These are phyloP conservation scores for Mycena metata DNA, from an alignment of 768 basidiomycete genomes.

Conservation along the genomic window DNA sequence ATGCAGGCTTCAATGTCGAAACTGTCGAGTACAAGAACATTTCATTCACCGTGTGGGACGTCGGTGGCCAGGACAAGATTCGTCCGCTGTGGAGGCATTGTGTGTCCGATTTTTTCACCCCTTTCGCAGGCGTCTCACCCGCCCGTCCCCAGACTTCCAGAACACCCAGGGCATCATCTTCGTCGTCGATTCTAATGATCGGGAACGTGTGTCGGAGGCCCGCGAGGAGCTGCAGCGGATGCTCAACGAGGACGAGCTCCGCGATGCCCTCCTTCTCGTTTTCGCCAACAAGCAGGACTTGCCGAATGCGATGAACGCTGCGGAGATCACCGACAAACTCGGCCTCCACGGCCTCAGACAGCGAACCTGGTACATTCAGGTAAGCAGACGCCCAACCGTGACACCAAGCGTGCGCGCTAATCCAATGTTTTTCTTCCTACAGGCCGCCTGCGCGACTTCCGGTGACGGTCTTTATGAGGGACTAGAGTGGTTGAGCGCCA, in stretches of 20 bases:
- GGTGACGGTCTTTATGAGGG: conserved; percentile 99
- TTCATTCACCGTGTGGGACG: conserved; percentile 99
- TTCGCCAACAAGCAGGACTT: conserved; percentile 99
- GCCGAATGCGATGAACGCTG: conserved; percentile 99
- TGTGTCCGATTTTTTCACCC: conserved; percentile 60
- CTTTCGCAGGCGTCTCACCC: conserved; percentile 38
- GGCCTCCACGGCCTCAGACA: conserved; percentile 97
- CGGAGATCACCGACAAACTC: conserved; percentile 99
- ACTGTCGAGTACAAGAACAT: conserved; percentile 99
- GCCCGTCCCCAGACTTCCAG: conserved; percentile 88
- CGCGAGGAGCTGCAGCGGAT: conserved; percentile 99
- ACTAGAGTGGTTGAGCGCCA: conserved; percentile 94
- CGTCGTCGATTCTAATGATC: conserved; percentile 99
- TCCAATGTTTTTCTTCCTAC: conserved; percentile 34
- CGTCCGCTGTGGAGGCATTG: conserved; percentile 99
- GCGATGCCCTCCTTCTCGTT: conserved; percentile 97
- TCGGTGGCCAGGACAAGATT: conserved; percentile 99
- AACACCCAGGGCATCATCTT: conserved; percentile 99
- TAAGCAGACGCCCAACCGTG: conserved; percentile 50
- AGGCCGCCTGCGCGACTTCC: conserved; percentile 97
- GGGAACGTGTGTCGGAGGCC: conserved; percentile 99
- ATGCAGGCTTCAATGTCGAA: conserved; percentile 98
- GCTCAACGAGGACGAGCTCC: conserved; percentile 99
- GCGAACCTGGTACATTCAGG: conserved; percentile 98
- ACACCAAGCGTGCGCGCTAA: conserved; percentile 24